phyloP scores from a whole-genome alignment of 768 basidiomycete species.

The Albatrellus ellisii region DNA sequence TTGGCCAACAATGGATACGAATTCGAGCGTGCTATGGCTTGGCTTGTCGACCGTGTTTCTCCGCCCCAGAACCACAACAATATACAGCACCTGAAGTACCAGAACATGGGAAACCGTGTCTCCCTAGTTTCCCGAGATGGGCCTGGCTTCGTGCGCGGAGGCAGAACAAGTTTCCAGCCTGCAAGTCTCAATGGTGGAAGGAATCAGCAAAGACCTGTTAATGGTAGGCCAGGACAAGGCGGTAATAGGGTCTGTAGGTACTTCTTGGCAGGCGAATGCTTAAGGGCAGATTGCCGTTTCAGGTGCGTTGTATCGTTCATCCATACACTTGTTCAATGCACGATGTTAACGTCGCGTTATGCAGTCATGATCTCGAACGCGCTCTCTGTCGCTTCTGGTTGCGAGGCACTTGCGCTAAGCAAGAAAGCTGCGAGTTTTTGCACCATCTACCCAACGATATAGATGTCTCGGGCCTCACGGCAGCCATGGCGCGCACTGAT shows the following conservation, averaged over 20 bases:
- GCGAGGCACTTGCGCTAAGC: constrained; percentile 92
- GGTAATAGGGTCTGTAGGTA: constrained; percentile 88
- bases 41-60: constrained; percentile 69
- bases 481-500: constrained; percentile 54
- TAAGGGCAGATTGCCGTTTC: constrained; percentile 94
- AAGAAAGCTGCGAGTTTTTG: constrained; percentile 91
- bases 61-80: constrained; percentile 28
- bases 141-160: constrained; percentile 25
- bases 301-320: constrained; percentile 41
- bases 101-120: constrained; percentile 54
- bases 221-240: constrained; percentile 43
- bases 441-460: constrained; percentile 84
- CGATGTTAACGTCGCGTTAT: constrained; percentile 8
- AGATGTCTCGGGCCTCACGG: constrained; percentile 58
- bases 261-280: constrained; percentile 91
- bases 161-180: constrained; percentile 24
- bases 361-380: constrained; percentile 87
- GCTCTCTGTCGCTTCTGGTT: constrained; percentile 97
- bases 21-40: constrained; percentile 92
- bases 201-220: constrained; percentile 26
- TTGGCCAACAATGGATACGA: constrained; percentile 81
- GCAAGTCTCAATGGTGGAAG: constrained; percentile 12
- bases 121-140: constrained; percentile 50
- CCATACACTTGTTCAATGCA: background rate
- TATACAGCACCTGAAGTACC: constrained; percentile 34